phyloP scores from a whole-genome alignment of 257 asterid genomes.

The Fraxinus pennsylvanica region DNA sequence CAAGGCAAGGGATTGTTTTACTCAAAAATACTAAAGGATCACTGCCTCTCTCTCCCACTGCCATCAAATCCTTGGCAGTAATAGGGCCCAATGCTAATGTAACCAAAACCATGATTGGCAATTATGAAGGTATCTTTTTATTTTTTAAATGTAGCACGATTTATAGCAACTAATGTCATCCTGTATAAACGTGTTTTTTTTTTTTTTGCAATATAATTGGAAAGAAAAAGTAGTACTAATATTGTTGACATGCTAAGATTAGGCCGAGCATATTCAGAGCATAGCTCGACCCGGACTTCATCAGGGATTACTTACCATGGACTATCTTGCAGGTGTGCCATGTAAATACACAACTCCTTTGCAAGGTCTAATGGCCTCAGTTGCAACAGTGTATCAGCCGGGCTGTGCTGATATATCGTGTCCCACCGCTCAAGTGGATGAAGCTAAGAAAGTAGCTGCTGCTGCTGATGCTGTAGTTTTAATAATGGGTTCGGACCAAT shows the following conservation, averaged over 20 bases:
- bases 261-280: too few species aligned
- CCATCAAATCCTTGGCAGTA: constrained; percentile 56
- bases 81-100: constrained; percentile 65
- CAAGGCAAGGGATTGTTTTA: constrained; percentile 66
- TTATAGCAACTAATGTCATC: not conserved
- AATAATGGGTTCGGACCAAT: constrained; percentile 63
- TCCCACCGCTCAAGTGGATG: constrained; percentile 40
- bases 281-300: not conserved
- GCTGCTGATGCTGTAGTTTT: constrained; percentile 60
- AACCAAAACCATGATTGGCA: constrained; percentile 60
- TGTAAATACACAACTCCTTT: constrained; percentile 54
- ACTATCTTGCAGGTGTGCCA: constrained; percentile 43
- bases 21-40: constrained; percentile 55
- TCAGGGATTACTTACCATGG: not conserved
- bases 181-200: too few species aligned
- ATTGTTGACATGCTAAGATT: too few species aligned
- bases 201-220: too few species aligned
- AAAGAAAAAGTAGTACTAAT: too few species aligned
- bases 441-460: constrained; percentile 52
- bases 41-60: constrained; percentile 47
- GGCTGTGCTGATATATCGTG: constrained; percentile 51
- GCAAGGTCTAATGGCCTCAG: constrained; percentile 49
- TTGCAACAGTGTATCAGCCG: constrained; percentile 42
- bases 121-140: constrained; percentile 51
- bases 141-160: not conserved